Conservation (phyloP, 345 rosid genomes). For the Lepidium aucheri region DNA sequence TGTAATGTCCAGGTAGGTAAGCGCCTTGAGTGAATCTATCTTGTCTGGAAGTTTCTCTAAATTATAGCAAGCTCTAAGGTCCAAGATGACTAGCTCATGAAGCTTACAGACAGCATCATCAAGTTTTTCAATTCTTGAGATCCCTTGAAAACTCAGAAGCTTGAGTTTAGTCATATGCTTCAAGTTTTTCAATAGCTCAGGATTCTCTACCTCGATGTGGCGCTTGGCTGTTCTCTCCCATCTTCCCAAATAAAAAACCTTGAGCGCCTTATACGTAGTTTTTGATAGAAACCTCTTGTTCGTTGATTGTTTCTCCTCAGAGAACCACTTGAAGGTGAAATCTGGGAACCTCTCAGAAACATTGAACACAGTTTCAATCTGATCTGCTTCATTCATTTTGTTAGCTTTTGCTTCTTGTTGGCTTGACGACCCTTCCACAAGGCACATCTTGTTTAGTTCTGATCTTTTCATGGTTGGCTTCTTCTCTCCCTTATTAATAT, state of each 20-base stretch:
- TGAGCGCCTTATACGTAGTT: background rate
- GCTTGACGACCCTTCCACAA: slow-evolving; percentile 26
- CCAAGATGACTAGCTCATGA: slow-evolving; percentile 33
- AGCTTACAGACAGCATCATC: slow-evolving; percentile 27
- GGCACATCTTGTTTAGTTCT: slow-evolving; percentile 27
- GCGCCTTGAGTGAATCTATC: slow-evolving; percentile 33
- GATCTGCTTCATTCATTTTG: background rate
- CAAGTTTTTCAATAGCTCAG: slow-evolving; percentile 20
- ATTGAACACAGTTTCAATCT: slow-evolving; percentile 35
- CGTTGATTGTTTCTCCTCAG: background rate
- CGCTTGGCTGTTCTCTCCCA: slow-evolving; percentile 34
- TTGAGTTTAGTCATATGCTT: slow-evolving; percentile 26
- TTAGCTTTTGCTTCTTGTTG: slow-evolving; percentile 10
- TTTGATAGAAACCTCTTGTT: background rate
- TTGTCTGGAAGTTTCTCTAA: slow-evolving; percentile 40
- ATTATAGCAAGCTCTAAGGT: slow-evolving; percentile 50
- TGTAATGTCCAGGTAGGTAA: slow-evolving; percentile 42
- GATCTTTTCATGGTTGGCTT: slow-evolving; percentile 16
- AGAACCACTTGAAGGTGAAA: slow-evolving; percentile 32
- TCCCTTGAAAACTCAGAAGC: slow-evolving; percentile 48
- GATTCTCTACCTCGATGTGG: slow-evolving; percentile 38
- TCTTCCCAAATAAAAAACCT: slow-evolving; percentile 39
- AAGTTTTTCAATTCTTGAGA: slow-evolving; percentile 39
- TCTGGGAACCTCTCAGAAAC: slow-evolving; percentile 39
- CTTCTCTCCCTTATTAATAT: background rate